Evolutionary conservation across 768 basidiomycete species (phyloP).

Genomic region (Boletus sensibilis): DNA sequence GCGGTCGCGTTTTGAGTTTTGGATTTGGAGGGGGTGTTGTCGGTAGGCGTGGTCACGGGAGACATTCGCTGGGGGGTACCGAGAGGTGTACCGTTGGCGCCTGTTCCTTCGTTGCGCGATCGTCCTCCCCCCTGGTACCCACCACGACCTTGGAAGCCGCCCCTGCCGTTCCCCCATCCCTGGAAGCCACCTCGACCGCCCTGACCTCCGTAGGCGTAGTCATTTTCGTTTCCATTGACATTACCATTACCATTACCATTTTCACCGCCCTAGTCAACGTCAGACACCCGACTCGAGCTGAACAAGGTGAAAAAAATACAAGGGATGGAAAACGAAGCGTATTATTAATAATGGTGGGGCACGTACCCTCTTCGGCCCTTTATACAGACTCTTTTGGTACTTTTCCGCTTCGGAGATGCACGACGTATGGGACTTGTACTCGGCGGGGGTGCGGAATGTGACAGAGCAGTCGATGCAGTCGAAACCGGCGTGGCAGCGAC

Average conservation of each 20-base stretch:
- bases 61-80: slow-evolving; percentile 59
- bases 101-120: slow-evolving; percentile 40
- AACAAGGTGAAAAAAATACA: neutral
- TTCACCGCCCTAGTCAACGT: neutral
- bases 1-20: neutral
- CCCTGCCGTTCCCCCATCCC: slow-evolving; percentile 37
- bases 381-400: slow-evolving; percentile 85
- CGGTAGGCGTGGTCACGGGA: slow-evolving; percentile 34
- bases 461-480: slow-evolving; percentile 89
- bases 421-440: slow-evolving; percentile 79
- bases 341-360: neutral
- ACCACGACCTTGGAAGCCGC: slow-evolving; percentile 27
- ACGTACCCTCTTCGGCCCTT: slow-evolving; percentile 59
- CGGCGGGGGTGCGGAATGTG: slow-evolving; percentile 70
- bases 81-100: slow-evolving; percentile 71
- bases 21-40: neutral
- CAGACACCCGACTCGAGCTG: neutral
- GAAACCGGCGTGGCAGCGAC: slow-evolving; percentile 62
- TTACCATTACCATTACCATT: neutral
- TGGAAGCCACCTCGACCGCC: slow-evolving; percentile 11
- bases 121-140: slow-evolving; percentile 28
- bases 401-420: slow-evolving; percentile 94
- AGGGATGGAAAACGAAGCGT: neutral
- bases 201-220: slow-evolving; percentile 12
- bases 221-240: slow-evolving; percentile 17